Evolutionary conservation across 805 yeast species (phyloP).

Genomic region (Sugiyamaella lignohabitans): DNA sequence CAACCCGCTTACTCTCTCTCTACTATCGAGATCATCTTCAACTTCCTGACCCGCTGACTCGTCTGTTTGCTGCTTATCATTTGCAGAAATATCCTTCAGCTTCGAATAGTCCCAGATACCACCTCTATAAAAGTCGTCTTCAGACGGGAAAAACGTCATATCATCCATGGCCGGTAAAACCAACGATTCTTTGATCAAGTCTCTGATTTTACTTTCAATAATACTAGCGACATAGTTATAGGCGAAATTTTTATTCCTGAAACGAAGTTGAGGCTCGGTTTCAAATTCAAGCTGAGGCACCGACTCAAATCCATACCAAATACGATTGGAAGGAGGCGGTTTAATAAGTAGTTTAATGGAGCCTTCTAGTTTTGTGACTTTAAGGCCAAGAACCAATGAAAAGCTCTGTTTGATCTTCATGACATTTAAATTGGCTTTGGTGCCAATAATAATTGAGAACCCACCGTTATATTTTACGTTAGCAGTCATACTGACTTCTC

Average conservation of each 20-base stretch:
- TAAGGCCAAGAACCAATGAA: conserved; percentile 62
- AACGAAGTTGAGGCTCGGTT: conserved; percentile 87
- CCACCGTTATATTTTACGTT: conserved; percentile 68
- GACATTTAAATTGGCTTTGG: conserved; percentile 62
- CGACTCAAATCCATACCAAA: conserved; percentile 83
- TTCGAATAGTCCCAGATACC: conserved; percentile 72
- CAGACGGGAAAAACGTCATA: conserved; percentile 59
- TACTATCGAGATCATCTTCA: neutral
- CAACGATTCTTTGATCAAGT: conserved; percentile 68
- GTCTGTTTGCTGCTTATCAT: conserved; percentile 7
- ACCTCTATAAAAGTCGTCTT: conserved; percentile 71
- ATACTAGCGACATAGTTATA: conserved; percentile 73
- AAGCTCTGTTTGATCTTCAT: conserved; percentile 70
- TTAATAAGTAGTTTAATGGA: conserved; percentile 63
- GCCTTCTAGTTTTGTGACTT: conserved; percentile 65
- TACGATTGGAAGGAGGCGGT: conserved; percentile 83
- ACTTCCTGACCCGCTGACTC: neutral
- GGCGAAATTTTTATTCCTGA: conserved; percentile 71
- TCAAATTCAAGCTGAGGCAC: conserved; percentile 71
- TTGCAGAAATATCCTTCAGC: neutral
- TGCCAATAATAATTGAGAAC: conserved; percentile 68
- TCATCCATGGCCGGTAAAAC: conserved; percentile 91
- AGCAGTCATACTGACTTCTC: conserved; percentile 55
- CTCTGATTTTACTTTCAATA: conserved; percentile 71
- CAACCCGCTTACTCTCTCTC: neutral